A percentile compares a stretch with the other conserved stretches of the same genome.
Evolutionary conservation across 2,329 filamentous ascomycete genomes (phyloP).

Genomic region (Aureobasidium sp.): DNA sequence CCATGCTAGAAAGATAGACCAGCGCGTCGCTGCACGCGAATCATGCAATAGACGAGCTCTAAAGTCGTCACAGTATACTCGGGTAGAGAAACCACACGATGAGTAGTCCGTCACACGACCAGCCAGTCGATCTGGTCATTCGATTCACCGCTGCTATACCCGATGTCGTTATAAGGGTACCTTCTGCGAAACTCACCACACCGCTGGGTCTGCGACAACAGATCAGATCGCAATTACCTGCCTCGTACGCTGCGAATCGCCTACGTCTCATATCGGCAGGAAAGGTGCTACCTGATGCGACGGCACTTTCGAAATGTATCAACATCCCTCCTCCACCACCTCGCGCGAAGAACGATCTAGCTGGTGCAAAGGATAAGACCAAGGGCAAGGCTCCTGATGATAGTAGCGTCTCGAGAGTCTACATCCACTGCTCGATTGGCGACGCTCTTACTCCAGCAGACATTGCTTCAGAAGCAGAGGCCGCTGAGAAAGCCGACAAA

Average conservation of each 20-base stretch:
- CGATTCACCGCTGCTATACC: conserved; percentile 83
- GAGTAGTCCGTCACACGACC: not conserved
- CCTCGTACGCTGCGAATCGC: conserved; percentile 56
- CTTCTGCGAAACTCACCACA: conserved; percentile 60
- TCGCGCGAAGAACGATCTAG: conserved; percentile 28
- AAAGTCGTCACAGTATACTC: not conserved
- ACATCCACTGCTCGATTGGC: conserved; percentile 90
- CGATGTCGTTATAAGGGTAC: conserved; percentile 73
- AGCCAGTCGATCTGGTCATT: conserved; percentile 67
- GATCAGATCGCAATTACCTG: conserved; percentile 65
- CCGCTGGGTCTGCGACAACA: conserved; percentile 73
- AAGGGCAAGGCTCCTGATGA: conserved; percentile 64
- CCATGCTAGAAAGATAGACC: not conserved
- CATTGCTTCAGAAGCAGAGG: conserved; percentile 57
- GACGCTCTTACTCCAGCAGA: conserved; percentile 61
- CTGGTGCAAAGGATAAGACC: conserved; percentile 31
- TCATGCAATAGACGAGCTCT: not conserved
- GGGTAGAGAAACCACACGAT: not conserved
- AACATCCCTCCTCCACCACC: conserved; percentile 53
- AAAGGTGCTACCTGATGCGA: conserved; percentile 70
- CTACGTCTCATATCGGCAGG: conserved; percentile 87
- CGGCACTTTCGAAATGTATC: conserved; percentile 61
- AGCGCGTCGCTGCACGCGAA: not conserved
- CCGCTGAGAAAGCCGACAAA: conserved; percentile 33
- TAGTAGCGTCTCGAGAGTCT: conserved; percentile 51